Evolutionary conservation across 1,284 basidiomycete species (phyloP).

Genomic region (Rhizoctonia solani): DNA sequence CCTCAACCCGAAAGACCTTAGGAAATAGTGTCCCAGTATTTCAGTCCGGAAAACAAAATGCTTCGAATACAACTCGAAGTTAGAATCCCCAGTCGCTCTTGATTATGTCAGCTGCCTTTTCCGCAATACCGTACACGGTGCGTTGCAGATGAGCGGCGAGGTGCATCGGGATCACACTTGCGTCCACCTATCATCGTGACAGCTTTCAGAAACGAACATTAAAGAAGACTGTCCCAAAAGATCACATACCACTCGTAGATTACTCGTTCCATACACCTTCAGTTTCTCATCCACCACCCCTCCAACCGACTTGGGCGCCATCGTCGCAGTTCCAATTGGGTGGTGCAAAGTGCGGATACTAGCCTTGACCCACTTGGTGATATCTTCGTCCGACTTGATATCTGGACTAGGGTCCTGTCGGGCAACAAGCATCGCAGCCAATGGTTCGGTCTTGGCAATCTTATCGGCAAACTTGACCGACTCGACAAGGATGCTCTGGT

Average conservation of each 20-base stretch:
- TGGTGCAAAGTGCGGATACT: constrained; percentile 34
- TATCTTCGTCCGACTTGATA: constrained; percentile 14
- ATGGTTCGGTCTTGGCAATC: constrained; percentile 36
- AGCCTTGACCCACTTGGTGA: not conserved
- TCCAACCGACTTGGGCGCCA: not conserved
- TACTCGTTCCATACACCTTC: constrained; percentile 41
- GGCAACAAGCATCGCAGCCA: constrained; percentile 12
- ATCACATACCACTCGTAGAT: constrained; percentile 38
- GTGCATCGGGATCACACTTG: not conserved
- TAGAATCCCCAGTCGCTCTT: too few relatives aligned
- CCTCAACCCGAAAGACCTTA: too few relatives aligned
- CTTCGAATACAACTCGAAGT: too few relatives aligned
- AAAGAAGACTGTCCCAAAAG: not conserved
- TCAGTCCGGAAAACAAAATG: too few relatives aligned
- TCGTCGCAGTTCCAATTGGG: constrained; percentile 41
- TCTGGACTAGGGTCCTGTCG: constrained; percentile 16
- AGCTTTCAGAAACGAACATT: not conserved
- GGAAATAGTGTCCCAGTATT: too few relatives aligned
- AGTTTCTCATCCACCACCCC: constrained; percentile 44
- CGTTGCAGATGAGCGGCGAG: not conserved
- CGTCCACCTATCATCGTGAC: not conserved
- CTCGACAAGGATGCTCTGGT: constrained; percentile 44
- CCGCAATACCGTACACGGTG: not conserved
- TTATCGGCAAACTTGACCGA: constrained; percentile 45
- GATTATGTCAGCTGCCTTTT: not conserved